phyloP scores from a whole-genome alignment of 2,329 filamentous ascomycete genomes.

The Didymella keratinophila region DNA sequence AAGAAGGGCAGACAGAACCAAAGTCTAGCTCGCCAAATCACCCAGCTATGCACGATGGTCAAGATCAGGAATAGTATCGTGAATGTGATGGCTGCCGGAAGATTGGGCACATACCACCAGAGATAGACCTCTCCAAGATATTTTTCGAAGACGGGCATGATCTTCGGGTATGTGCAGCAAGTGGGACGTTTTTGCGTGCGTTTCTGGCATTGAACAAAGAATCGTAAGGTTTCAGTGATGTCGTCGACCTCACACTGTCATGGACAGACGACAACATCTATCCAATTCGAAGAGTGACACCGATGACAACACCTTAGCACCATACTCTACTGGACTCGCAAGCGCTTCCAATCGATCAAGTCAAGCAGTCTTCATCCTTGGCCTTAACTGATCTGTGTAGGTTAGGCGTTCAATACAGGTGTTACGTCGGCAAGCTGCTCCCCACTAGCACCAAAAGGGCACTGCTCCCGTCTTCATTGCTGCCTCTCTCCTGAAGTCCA shows the following conservation, averaged over 20 bases:
- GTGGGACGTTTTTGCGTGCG: too few species aligned
- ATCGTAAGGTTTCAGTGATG: too few species aligned
- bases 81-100: conserved; percentile 58
- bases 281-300: neutral
- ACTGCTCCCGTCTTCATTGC: neutral
- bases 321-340: neutral
- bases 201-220: neutral
- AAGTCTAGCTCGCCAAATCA: conserved; percentile 46
- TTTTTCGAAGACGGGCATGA: neutral
- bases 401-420: neutral
- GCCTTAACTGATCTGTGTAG: neutral
- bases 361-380: neutral
- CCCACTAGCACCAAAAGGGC: neutral
- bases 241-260: too few species aligned
- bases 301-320: too few species aligned
- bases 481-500: neutral
- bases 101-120: conserved; percentile 53
- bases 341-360: neutral
- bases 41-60: conserved; percentile 53
- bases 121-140: conserved; percentile 19
- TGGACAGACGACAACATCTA: neutral
- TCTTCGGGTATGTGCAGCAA: neutral
- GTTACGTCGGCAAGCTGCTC: neutral
- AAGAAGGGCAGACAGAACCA: conserved; percentile 61
- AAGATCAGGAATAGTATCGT: conserved; percentile 54